Base-by-base conservation (phyloP, 2,329 filamentous ascomycete genomes). In the Botrytis pseudocinerea region DNA sequence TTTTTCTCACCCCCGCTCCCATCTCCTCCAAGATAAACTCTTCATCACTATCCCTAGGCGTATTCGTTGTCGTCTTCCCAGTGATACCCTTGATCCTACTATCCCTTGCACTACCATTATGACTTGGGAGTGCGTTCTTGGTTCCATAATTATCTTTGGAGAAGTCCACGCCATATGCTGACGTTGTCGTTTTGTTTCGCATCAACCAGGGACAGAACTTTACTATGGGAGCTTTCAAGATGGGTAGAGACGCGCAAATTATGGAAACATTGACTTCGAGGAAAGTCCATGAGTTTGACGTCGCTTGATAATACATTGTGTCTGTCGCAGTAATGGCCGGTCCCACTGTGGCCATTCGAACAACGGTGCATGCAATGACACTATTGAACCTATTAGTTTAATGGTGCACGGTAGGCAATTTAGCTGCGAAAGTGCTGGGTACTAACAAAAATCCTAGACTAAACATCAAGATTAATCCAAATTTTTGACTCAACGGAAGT, bases 301-400 rank as follows among this genome's bases (percentile, higher is more conserved):
- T 40, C 14, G 60, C 60, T 62, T 51, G 85, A 84, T 4, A 88
- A 87, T 72, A 92, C 60, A 62, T n/a, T 12, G 22, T 51, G 25
- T 51, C 48, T 12, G 48, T 51, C 48, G 48, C 60, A 18, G 60
- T 62, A 18, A 62, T n/a, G 38, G 60, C 60, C 25, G 38, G 35
- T n/a, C 60, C 22, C 10, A 51, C 48, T 14, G 25, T 51, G 48
- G 48, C 48, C 48, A 51, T 51, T n/a, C 48, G 12, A 51, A 51
- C 48, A 9, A 51, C 25, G 25, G 48, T 51, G 25, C 48, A 51
- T 51, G 48, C 48, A n/a, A 51, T n/a, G 25, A 51, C 48, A 51
- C 25, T 51, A 51, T 51, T n/a, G 12, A 12, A n/a, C 25, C 48
- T n/a, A n/a, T 51, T n/a, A 51, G 48, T n/a, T 14, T 51, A 9